Base-by-base conservation (phyloP, 1,139 yeast genomes). In the Scheffersomyces cryptocercus region DNA sequence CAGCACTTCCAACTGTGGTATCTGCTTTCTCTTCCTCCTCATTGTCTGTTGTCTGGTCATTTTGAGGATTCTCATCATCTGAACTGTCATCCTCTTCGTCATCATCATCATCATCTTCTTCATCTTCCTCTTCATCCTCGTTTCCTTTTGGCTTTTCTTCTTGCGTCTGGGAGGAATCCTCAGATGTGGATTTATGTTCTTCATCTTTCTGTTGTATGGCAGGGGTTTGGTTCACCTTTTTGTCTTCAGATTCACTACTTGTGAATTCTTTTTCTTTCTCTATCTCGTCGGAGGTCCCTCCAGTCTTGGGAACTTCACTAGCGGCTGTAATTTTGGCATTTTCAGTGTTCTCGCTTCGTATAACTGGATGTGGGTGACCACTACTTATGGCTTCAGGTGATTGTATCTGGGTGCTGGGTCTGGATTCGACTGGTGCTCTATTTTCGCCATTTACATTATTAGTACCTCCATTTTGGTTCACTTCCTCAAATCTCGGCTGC, bases 101-200 rank as follows among this genome's bases (percentile, higher is more conserved):
- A 46, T 50, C 34, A 51, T 47, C 43, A 60, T 58, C 48, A 55
- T 59, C 45, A 54, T 54, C 41, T 62, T 65, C 38, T 52, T 51
- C 35, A 50, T 62, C 56, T 58, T 64, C 57, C 62, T 47, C 62
- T 63, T 60, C 65, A 62, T 43, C 63, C 62, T 38, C 62, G 49
- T 52, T 64, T 35, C 20, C 35, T 15, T 24, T 29, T 24, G 29
- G 30, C 38, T 37, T 37, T 41, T 35, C 33, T 34, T 13, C 14
- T 32, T n/a, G 30, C 13, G 14, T 35, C 35, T 37, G 26, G 28
- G 24, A 7, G n/a, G 29, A 10, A 14, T 26, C 16, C 16, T n/a
- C 29, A 24, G 28, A 28, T 41, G 26, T 6, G 3, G 13, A 12
- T 29, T 28, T 12, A 20, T 12, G 11, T n/a, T 20, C 29, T 24